A percentile compares a stretch with the other conserved stretches of the same genome.
These are phyloP conservation scores for Candida krabiensis DNA, from an alignment of 805 yeast species.

Conservation along the genomic window DNA sequence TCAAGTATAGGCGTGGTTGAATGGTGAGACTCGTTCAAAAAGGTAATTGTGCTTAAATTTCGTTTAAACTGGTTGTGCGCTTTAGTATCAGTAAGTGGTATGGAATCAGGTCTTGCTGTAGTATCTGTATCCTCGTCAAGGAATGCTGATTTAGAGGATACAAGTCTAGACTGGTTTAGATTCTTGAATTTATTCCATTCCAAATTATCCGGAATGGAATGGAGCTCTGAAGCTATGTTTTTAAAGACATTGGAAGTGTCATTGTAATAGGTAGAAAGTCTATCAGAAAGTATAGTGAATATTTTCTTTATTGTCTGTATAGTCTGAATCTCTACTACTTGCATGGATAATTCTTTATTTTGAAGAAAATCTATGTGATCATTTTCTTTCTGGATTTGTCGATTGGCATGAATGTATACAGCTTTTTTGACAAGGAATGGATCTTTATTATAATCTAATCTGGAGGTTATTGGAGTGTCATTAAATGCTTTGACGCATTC, in stretches of 20 bases:
- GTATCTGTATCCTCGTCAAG: not conserved
- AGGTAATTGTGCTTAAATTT: constrained; percentile 34
- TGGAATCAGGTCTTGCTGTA: not conserved
- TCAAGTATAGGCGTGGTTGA: constrained; percentile 46
- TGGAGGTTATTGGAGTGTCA: constrained; percentile 8
- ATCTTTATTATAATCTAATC: constrained; percentile 40
- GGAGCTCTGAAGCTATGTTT: constrained; percentile 32
- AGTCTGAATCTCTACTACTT: constrained; percentile 43
- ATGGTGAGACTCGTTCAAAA: constrained; percentile 39
- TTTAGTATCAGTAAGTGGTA: no score
- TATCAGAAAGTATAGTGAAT: constrained; percentile 30
- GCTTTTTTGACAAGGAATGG: constrained; percentile 46
- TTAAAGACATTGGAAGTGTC: constrained; percentile 29
- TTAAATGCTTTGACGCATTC: constrained; percentile 24
- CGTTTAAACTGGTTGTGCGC: constrained; percentile 32
- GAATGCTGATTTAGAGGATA: not conserved
- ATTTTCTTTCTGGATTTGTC: constrained; percentile 48
- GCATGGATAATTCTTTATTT: constrained; percentile 40
- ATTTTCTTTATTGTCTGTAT: constrained; percentile 41
- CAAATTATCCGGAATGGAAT: constrained; percentile 34
- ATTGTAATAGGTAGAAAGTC: constrained; percentile 32
- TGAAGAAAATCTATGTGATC: constrained; percentile 43
- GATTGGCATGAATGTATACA: constrained; percentile 36
- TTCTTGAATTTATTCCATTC: constrained; percentile 47
- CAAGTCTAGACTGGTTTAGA: constrained; percentile 26